Percentiles rank a stretch among this genome's conserved stretches.
These are phyloP conservation scores for Kodamaea alishanica DNA, from an alignment of 1,139 yeast genomes.

Conservation along the genomic window DNA sequence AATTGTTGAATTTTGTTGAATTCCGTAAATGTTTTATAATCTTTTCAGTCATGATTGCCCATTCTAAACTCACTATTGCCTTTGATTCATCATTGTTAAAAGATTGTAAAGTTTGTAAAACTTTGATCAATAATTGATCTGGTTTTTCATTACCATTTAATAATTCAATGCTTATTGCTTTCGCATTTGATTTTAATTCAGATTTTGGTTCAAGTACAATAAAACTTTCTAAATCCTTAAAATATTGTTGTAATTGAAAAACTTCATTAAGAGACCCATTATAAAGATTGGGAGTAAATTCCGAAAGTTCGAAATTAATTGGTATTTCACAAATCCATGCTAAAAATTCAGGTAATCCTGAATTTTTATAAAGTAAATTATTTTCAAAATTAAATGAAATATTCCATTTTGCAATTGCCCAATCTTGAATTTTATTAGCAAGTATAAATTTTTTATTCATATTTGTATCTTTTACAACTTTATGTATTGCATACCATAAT, in stretches of 20 bases:
- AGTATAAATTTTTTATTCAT: constrained; percentile 12
- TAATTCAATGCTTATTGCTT: constrained; percentile 3
- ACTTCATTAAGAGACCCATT: constrained; percentile 12
- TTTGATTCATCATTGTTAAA: not conserved
- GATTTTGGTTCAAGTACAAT: constrained; percentile 7
- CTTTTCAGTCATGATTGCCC: constrained; percentile 11
- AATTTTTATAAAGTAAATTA: constrained; percentile 1
- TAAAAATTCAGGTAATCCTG: constrained; percentile 33
- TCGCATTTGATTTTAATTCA: not conserved
- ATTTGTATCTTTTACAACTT: constrained; percentile 32
- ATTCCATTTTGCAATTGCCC: constrained; percentile 48
- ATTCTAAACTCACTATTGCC: constrained; percentile 9
- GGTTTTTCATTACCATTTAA: constrained; percentile 6
- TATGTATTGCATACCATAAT: constrained; percentile 51
- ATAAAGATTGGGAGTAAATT: constrained; percentile 4
- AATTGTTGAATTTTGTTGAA: constrained; percentile 5
- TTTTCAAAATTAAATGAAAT: constrained; percentile 3
- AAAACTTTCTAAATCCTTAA: constrained; percentile 10
- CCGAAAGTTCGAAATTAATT: constrained; percentile 1
- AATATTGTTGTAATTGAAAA: constrained; percentile 5
- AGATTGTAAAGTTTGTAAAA: constrained; percentile 7
- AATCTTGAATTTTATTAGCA: constrained; percentile 24
- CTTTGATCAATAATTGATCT: constrained; percentile 8
- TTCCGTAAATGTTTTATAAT: constrained; percentile 6
- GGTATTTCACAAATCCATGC: constrained; percentile 41